phyloP scores from a whole-genome alignment of 1,284 basidiomycete species.

The Trichosporon sp. region DNA sequence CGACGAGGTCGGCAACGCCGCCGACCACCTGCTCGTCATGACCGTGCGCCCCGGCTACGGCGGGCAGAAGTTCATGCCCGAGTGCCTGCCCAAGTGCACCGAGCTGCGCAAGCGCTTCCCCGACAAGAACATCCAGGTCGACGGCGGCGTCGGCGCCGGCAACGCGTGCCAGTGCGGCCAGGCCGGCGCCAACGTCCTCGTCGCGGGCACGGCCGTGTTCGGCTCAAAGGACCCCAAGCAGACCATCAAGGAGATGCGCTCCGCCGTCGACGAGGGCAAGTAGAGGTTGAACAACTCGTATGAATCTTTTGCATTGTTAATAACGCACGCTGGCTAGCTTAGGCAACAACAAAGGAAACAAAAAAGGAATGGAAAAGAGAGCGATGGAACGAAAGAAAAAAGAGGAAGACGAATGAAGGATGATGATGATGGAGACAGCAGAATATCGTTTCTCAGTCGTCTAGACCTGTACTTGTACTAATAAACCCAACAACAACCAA shows the following conservation, averaged over 20 bases:
- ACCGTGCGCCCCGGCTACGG: conserved; percentile 90
- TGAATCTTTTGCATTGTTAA: conserved; percentile 3
- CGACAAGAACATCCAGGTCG: conserved; percentile 88
- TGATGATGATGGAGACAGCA: neutral
- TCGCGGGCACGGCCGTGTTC: conserved; percentile 96
- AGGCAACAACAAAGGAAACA: neutral
- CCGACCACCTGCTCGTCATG: conserved; percentile 96
- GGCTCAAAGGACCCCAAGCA: conserved; percentile 69
- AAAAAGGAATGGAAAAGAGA: neutral
- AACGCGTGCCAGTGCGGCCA: conserved; percentile 85
- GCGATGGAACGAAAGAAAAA: neutral
- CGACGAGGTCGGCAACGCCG: conserved; percentile 69
- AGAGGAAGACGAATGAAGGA: neutral
- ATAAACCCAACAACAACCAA: neutral
- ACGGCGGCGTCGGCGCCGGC: conserved; percentile 90
- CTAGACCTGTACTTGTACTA: neutral
- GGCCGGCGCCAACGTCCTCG: conserved; percentile 95
- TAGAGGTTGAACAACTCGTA: neutral
- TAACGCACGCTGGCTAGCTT: neutral
- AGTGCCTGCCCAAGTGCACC: conserved; percentile 74
- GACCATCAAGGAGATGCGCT: conserved; percentile 70
- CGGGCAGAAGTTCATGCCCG: conserved; percentile 93
- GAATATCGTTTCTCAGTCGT: neutral
- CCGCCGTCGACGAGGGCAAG: conserved; percentile 57
- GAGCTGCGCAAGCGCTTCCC: conserved; percentile 85